A percentile compares a stretch with the other conserved stretches of the same genome.
Evolutionary conservation across 257 asterid species (phyloP).

Genomic region (Misopates orontium): DNA sequence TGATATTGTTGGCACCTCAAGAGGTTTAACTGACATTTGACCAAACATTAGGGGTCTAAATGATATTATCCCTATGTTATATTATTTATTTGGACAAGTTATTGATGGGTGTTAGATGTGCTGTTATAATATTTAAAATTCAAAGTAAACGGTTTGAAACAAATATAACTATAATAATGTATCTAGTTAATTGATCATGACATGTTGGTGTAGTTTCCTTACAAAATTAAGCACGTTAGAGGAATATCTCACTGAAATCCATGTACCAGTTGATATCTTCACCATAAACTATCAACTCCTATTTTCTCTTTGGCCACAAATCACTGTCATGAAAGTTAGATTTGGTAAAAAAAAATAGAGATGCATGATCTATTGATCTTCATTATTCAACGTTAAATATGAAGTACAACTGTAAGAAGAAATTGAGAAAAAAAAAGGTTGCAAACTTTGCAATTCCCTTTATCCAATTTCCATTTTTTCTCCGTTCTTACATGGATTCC

Average conservation of each 20-base stretch:
- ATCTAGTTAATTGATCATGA: conserved; percentile 19
- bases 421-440: conserved; percentile 31
- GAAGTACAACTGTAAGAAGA: conserved; percentile 17
- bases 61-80: no score
- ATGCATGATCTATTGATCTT: conserved; percentile 10
- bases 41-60: no score
- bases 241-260: conserved; percentile 30
- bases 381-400: conserved; percentile 26
- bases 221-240: conserved; percentile 19
- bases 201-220: conserved; percentile 29
- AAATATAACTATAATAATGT: conserved; percentile 27
- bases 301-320: conserved; percentile 24
- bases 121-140: conserved; percentile 22
- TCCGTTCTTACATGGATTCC: conserved; percentile 39
- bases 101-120: conserved; percentile 21
- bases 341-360: conserved; percentile 2
- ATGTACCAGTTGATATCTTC: conserved; percentile 29
- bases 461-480: conserved; percentile 24
- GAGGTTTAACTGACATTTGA: no score
- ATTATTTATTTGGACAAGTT: conserved; percentile 2
- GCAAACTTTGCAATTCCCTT: conserved; percentile 22
- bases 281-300: background rate
- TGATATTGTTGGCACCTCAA: no score
- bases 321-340: conserved; percentile 32
- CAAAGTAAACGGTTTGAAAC: conserved; percentile 45